Percentiles rank a stretch among this genome's conserved stretches.
phyloP scores from a whole-genome alignment of 1,139 yeast genomes.

The Groenewaldozyma auringiensis region DNA sequence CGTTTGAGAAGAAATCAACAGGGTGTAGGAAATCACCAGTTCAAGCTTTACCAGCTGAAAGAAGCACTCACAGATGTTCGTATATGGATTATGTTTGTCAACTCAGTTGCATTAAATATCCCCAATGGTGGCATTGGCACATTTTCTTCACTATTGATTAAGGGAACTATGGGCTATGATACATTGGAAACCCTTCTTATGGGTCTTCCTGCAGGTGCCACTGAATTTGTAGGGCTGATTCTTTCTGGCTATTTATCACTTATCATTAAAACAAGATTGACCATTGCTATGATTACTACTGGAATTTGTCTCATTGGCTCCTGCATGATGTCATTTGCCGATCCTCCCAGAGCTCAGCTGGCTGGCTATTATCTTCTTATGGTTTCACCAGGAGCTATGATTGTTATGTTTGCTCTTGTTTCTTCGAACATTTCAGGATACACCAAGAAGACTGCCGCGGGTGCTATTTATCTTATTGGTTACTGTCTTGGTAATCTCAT shows the following conservation, averaged over 20 bases:
- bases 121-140: slow-evolving; percentile 44
- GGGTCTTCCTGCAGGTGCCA: slow-evolving; percentile 25
- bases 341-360: slow-evolving; percentile 25
- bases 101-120: slow-evolving; percentile 28
- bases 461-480: slow-evolving; percentile 38
- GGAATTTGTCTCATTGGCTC: slow-evolving; percentile 23
- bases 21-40: slow-evolving; percentile 46
- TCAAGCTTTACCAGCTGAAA: slow-evolving; percentile 44
- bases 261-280: slow-evolving; percentile 43
- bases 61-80: slow-evolving; percentile 36
- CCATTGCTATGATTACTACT: slow-evolving; percentile 37
- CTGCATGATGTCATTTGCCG: slow-evolving; percentile 16
- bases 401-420: slow-evolving; percentile 40
- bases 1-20: slow-evolving; percentile 26
- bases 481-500: slow-evolving; percentile 49
- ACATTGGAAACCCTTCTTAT: slow-evolving; percentile 21
- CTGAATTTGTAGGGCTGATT: slow-evolving; percentile 5
- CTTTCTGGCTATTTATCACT: slow-evolving; percentile 1
- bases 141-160: slow-evolving; percentile 25
- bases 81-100: slow-evolving; percentile 41
- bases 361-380: slow-evolving; percentile 35
- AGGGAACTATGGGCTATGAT: slow-evolving; percentile 24
- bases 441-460: slow-evolving; percentile 43
- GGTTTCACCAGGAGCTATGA: slow-evolving; percentile 36
- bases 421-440: slow-evolving; percentile 49